Evolutionary conservation across 2,329 filamentous ascomycete species (phyloP).

Genomic region (Ophiostoma montium): DNA sequence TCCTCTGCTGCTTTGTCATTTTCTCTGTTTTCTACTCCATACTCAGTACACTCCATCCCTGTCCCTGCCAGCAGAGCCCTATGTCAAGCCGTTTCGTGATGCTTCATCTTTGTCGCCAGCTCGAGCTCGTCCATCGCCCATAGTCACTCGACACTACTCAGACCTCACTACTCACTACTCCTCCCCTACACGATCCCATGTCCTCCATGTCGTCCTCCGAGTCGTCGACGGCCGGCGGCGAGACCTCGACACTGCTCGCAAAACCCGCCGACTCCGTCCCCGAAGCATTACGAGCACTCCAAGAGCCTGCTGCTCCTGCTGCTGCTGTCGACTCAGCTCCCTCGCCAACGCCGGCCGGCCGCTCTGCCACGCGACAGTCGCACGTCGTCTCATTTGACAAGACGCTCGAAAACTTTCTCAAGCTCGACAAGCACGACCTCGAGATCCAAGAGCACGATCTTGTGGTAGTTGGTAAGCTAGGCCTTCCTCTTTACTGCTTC

Average conservation of each 20-base stretch:
- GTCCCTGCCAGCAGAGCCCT: not conserved
- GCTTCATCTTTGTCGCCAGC: not conserved
- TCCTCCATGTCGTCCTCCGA: too few relatives aligned
- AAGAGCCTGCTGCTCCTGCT: not conserved
- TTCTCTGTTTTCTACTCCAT: too few relatives aligned
- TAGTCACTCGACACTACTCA: not conserved
- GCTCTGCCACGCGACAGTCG: slow-evolving; percentile 7
- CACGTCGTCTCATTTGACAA: slow-evolving; percentile 15
- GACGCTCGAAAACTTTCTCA: slow-evolving; percentile 13
- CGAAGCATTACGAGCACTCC: not conserved
- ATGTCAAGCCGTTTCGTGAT: not conserved
- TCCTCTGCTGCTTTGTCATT: too few relatives aligned
- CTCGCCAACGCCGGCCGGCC: slow-evolving; percentile 5
- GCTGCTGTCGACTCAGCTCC: not conserved
- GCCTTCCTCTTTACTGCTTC: not conserved
- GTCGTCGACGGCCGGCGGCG: too few relatives aligned
- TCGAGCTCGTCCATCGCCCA: not conserved
- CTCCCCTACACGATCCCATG: too few relatives aligned
- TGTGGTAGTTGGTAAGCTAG: slow-evolving; percentile 9
- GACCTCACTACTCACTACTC: not conserved
- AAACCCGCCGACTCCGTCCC: too few relatives aligned
- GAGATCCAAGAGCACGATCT: slow-evolving; percentile 12
- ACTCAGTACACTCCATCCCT: too few relatives aligned
- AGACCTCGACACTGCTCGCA: too few relatives aligned
- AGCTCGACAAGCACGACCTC: slow-evolving; percentile 14